Evolutionary conservation across 2,329 filamentous ascomycete species (phyloP).

Genomic region (Emergomyces africanus): DNA sequence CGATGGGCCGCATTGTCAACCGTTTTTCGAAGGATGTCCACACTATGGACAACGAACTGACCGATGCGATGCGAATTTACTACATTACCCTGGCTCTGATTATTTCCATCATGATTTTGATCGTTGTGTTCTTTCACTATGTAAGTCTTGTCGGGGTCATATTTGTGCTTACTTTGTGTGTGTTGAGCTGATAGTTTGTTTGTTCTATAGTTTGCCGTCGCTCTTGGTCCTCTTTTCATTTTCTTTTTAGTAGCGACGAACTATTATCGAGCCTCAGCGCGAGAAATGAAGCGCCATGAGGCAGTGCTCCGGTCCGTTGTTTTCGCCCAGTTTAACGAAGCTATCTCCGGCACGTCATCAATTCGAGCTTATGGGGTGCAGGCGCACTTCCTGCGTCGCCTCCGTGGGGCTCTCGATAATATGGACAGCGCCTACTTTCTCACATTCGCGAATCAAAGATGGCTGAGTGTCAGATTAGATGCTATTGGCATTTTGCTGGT

Average conservation of each 20-base stretch:
- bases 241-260: slow-evolving; percentile 70
- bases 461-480: slow-evolving; percentile 78
- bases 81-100: slow-evolving; percentile 75
- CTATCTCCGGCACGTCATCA: slow-evolving; percentile 59
- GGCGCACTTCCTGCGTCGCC: slow-evolving; percentile 56
- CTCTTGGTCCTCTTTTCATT: slow-evolving; percentile 55
- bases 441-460: slow-evolving; percentile 90
- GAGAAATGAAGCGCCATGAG: slow-evolving; percentile 91
- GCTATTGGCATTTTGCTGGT: slow-evolving; percentile 72
- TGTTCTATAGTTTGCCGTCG: slow-evolving; percentile 47
- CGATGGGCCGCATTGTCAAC: slow-evolving; percentile 88
- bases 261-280: slow-evolving; percentile 83
- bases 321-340: slow-evolving; percentile 85
- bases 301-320: slow-evolving; percentile 75
- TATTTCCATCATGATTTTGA: slow-evolving; percentile 69
- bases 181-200: background rate
- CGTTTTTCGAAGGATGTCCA: slow-evolving; percentile 93
- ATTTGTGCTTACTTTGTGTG: slow-evolving; percentile 2
- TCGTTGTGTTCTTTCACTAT: slow-evolving; percentile 92
- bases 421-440: slow-evolving; percentile 94
- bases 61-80: slow-evolving; percentile 87
- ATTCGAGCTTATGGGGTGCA: slow-evolving; percentile 84
- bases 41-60: slow-evolving; percentile 87
- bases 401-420: slow-evolving; percentile 65
- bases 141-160: slow-evolving; percentile 16